Evolutionary conservation across 352 stramenopile genomes (phyloP).

Genomic region (Phytophthora foliorum): DNA sequence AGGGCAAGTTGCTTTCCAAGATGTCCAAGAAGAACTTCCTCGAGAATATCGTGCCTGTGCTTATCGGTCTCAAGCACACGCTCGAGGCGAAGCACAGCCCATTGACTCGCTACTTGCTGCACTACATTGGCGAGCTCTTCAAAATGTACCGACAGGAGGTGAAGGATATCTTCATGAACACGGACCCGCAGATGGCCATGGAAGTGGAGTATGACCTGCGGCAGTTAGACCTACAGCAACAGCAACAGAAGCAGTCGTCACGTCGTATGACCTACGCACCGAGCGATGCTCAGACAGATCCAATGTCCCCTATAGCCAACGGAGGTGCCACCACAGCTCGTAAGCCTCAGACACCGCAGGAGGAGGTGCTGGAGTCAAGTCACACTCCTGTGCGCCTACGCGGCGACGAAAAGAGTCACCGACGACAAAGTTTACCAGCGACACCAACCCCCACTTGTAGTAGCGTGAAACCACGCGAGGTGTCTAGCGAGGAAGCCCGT

Average conservation of each 20-base stretch:
- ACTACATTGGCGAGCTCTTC: constrained; percentile 96
- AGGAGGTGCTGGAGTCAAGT: constrained; percentile 50
- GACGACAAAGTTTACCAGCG: constrained; percentile 59
- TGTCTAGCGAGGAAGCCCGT: constrained; percentile 49
- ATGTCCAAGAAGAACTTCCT: constrained; percentile 98
- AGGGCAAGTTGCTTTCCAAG: constrained; percentile 94
- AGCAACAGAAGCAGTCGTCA: constrained; percentile 55
- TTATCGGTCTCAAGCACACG: constrained; percentile 96
- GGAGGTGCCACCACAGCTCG: constrained; percentile 6
- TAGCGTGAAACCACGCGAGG: constrained; percentile 44
- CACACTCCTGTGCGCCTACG: constrained; percentile 50
- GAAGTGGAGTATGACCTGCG: constrained; percentile 97
- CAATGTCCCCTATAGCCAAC: constrained; percentile 23
- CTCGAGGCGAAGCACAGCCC: constrained; percentile 95
- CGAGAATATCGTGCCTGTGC: constrained; percentile 96
- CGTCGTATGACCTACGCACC: constrained; percentile 29
- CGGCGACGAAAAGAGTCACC: constrained; percentile 42
- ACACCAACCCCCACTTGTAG: constrained; percentile 50
- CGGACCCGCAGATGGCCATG: constrained; percentile 94
- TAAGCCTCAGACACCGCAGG: constrained; percentile 41
- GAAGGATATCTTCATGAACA: constrained; percentile 92
- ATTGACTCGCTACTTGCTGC: constrained; percentile 94
- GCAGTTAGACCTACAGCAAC: constrained; percentile 75
- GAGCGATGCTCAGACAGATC: constrained; percentile 13
- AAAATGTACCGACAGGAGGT: constrained; percentile 94